Evolutionary conservation across 225 moss, liverwort and hornwort genomes (phyloP), one percentile per base, ranked within the genome.

Genomic region (Marchantia paleacea): DNA sequence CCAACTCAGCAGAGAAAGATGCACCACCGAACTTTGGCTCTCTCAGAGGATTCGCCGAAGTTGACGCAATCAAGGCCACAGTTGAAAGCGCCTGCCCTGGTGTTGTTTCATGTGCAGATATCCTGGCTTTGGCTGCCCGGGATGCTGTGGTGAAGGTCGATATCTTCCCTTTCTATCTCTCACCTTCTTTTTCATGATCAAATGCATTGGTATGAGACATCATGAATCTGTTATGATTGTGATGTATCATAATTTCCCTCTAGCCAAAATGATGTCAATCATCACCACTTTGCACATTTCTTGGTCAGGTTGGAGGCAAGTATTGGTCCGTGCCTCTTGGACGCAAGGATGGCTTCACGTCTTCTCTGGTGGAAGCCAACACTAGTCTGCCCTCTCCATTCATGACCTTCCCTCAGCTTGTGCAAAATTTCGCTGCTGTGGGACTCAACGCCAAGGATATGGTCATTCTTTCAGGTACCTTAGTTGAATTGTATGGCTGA

Each of bases 41-140:
- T 10, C 78, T 53, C 3, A 75, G 94, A 81, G 94, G 91, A 5
- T 86, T 81, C 55, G 82, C 86, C 16, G 90, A 92, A 58, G 85
- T 96, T 16, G 94, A 96, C 81, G 68, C 20, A 14, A 92, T 96
- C 83, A 94, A 96, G 64, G 54, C 50, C 0, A 84, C 85, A 7
- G 75, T 94, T 16, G 96, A 96, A 18, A 25, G 58, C 15, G 81
- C 71, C 24, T 92, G 96, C 63, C 94, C 92, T 0, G 73, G 80
- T 7, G 83, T 84, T n/a, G 96, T 94, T 31, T 96, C 96, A 4
- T 96, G 96, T 58, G 84, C 90, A 11, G 96, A 96, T 26, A 85
- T 96, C 52, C 48, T 96, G 25, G 92, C 94, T 7, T 77, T 96
- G 76, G 86, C 96, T 0, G 94, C 89, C 10, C 87, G 91, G n/a